These are phyloP conservation scores for Axilococcus clingmanii DNA, from an alignment of 139 green algal species.

Conservation along the genomic window DNA sequence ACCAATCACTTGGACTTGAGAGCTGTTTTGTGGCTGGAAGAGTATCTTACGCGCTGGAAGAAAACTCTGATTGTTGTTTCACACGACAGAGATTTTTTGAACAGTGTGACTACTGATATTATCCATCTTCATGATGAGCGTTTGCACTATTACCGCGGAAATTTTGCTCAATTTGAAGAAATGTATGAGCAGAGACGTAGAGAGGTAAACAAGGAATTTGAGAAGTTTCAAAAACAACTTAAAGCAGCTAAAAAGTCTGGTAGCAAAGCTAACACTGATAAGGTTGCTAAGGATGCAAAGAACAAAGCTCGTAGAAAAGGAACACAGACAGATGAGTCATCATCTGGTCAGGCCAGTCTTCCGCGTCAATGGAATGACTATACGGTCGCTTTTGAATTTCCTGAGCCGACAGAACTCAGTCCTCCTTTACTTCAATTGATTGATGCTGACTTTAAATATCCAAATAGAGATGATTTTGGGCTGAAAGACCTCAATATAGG, in stretches of 20 bases:
- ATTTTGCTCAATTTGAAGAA: slow-evolving; percentile 93
- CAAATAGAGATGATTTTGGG: slow-evolving; percentile 80
- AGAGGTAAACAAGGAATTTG: slow-evolving; percentile 83
- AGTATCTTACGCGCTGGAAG: slow-evolving; percentile 76
- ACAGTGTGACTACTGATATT: slow-evolving; percentile 98
- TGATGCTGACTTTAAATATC: slow-evolving; percentile 95
- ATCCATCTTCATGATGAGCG: slow-evolving; percentile 97
- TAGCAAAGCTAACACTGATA: slow-evolving; percentile 49
- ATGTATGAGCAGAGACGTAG: slow-evolving; percentile 97
- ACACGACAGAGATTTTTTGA: slow-evolving; percentile 98
- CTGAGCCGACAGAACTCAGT: slow-evolving; percentile 82
- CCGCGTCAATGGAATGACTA: slow-evolving; percentile 74
- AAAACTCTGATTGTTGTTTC: slow-evolving; percentile 98
- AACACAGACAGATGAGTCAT: slow-evolving; percentile 3
- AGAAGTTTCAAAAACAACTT: slow-evolving; percentile 91
- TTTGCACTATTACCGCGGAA: slow-evolving; percentile 86
- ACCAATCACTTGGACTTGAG: slow-evolving; percentile 98
- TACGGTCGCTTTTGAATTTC: slow-evolving; percentile 89
- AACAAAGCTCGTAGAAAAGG: slow-evolving; percentile 38
- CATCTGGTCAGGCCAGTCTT: slow-evolving; percentile 23
- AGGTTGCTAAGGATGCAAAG: slow-evolving; percentile 61
- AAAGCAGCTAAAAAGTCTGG: slow-evolving; percentile 69
- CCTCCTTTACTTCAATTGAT: slow-evolving; percentile 72
- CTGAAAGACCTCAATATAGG: slow-evolving; percentile 92
- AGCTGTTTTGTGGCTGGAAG: slow-evolving; percentile 81